Evolutionary conservation across 2,329 filamentous ascomycete species (phyloP).

Genomic region (Penicillium sp.): DNA sequence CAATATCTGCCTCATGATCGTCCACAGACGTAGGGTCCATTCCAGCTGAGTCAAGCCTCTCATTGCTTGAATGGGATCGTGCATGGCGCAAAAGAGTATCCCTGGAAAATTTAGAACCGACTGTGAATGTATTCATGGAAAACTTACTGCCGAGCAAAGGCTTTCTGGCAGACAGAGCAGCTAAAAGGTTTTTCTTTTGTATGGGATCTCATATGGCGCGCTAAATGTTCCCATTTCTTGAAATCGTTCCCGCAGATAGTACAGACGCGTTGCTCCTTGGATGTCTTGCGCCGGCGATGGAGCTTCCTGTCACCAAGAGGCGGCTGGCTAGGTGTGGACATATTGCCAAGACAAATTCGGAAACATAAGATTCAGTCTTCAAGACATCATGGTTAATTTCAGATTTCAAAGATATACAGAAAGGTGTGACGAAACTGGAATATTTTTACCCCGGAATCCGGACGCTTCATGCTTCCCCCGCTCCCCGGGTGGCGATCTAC

Average conservation of each 20-base stretch:
- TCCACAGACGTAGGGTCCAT: not conserved
- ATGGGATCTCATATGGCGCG: conserved; percentile 31
- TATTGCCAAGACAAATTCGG: not conserved
- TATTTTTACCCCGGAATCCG: not conserved
- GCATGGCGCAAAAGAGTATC: conserved; percentile 14
- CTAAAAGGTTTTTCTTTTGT: conserved; percentile 35
- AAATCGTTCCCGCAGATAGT: conserved; percentile 18
- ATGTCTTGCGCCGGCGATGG: conserved; percentile 11
- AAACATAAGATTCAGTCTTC: not conserved
- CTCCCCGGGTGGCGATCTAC: not conserved
- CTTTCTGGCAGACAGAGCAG: conserved; percentile 24
- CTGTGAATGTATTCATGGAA: not conserved
- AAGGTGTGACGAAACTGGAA: not conserved
- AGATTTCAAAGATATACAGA: not conserved
- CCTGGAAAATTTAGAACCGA: conserved; percentile 1
- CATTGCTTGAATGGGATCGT: conserved; percentile 7
- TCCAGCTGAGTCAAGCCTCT: not conserved
- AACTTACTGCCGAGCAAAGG: conserved; percentile 28
- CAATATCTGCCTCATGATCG: not conserved
- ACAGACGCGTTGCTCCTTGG: conserved; percentile 13
- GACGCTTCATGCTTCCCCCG: not conserved
- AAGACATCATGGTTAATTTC: not conserved
- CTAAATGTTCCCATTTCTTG: conserved; percentile 32
- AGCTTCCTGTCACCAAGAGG: not conserved
- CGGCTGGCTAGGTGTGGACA: not conserved